Conservation (phyloP, 2,329 filamentous ascomycete species). For the Geosmithia putterillii region DNA sequence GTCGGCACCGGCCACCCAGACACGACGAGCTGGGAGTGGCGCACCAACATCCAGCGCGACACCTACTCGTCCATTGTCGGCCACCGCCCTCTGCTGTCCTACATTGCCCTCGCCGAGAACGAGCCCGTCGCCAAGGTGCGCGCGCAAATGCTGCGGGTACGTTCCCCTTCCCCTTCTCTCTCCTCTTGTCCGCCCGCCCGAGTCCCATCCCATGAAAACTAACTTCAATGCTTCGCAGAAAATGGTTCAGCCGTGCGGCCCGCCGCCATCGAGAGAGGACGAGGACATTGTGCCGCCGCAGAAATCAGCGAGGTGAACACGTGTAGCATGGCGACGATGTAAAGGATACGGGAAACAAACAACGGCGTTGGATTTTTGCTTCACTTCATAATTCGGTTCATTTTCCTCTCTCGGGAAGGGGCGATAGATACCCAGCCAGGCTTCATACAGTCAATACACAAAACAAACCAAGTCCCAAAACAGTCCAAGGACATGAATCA, state of each 20-base stretch:
- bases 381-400: background rate
- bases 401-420: background rate
- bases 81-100: slow-evolving; percentile 76
- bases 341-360: too few species aligned
- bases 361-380: background rate
- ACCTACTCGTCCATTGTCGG: slow-evolving; percentile 82
- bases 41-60: slow-evolving; percentile 89
- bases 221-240: slow-evolving; percentile 30
- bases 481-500: background rate
- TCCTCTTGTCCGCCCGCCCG: background rate
- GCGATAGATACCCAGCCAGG: background rate
- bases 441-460: background rate
- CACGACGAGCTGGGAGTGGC: slow-evolving; percentile 96
- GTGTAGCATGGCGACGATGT: too few species aligned
- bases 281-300: background rate
- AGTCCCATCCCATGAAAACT: background rate
- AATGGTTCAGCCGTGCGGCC: slow-evolving; percentile 53
- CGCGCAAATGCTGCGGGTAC: slow-evolving; percentile 63
- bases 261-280: slow-evolving; percentile 42
- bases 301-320: background rate
- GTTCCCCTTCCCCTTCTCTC: slow-evolving; percentile 6
- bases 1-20: slow-evolving; percentile 93
- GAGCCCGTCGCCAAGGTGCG: slow-evolving; percentile 72
- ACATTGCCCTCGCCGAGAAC: slow-evolving; percentile 82
- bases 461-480: background rate